A percentile compares a stretch with the other conserved stretches of the same genome.
These are phyloP conservation scores for Wickerhamiella parazyma DNA, from an alignment of 805 yeast genomes.

Conservation along the genomic window DNA sequence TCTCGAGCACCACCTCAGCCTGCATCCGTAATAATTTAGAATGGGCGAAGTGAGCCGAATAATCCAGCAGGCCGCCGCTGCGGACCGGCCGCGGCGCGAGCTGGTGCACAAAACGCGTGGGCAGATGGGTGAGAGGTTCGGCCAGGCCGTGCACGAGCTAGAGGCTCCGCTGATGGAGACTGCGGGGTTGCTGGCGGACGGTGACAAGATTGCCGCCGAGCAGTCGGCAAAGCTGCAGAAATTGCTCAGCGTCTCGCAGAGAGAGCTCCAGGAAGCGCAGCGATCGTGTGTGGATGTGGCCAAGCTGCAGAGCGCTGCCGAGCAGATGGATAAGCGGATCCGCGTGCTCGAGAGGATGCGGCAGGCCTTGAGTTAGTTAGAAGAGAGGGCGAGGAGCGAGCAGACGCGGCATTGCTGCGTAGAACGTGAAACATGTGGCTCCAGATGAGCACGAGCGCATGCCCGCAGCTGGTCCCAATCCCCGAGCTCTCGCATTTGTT, in stretches of 20 bases:
- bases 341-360: constrained; percentile 9
- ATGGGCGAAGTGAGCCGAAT: constrained; percentile 7
- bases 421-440: too few relatives aligned
- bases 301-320: constrained; percentile 3
- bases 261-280: not conserved
- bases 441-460: not conserved
- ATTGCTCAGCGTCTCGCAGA: not conserved
- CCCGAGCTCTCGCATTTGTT: too few relatives aligned
- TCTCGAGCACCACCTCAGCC: constrained; percentile 2
- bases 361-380: not conserved
- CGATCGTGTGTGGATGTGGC: not conserved
- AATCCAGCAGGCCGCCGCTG: constrained; percentile 5
- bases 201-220: not conserved
- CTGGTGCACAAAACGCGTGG: constrained; percentile 1
- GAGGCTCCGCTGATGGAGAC: constrained; percentile 1
- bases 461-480: too few relatives aligned
- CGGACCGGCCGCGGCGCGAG: constrained; percentile 4
- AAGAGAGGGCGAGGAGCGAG: too few relatives aligned
- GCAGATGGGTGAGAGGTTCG: not conserved
- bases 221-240: constrained; percentile 1
- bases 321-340: constrained; percentile 5
- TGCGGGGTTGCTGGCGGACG: not conserved
- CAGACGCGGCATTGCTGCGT: too few relatives aligned
- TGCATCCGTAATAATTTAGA: constrained; percentile 4
- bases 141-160: constrained; percentile 3